Conservation (phyloP, 1,139 yeast genomes). For the Scheffersomyces illinoinensis region DNA sequence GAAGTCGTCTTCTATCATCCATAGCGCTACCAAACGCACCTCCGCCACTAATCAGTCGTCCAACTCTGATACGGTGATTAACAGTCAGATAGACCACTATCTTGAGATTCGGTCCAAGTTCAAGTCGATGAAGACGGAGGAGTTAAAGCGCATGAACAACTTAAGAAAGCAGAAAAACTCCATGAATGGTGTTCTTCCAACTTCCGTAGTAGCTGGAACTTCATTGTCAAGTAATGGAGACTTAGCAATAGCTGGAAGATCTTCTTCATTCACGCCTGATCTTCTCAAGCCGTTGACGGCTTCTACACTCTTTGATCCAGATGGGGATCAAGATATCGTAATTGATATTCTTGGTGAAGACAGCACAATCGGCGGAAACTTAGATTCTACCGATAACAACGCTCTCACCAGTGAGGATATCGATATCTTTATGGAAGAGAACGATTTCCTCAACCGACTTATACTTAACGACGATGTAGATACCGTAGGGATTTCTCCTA, state of each 20-base stretch:
- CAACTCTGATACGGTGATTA: constrained; percentile 20
- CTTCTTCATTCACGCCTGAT: constrained; percentile 18
- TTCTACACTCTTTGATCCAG: constrained; percentile 17
- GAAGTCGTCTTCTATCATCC: constrained; percentile 41
- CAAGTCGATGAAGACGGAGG: constrained; percentile 19
- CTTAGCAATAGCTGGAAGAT: not conserved
- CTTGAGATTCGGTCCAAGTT: constrained; percentile 30
- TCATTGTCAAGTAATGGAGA: not conserved
- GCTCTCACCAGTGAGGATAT: constrained; percentile 4
- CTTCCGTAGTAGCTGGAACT: not conserved
- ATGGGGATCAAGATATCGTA: constrained; percentile 10
- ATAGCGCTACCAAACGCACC: constrained; percentile 39
- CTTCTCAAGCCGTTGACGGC: constrained; percentile 24
- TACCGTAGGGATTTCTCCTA: not conserved
- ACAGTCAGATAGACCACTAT: constrained; percentile 38
- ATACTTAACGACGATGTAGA: not conserved
- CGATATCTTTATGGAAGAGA: constrained; percentile 17
- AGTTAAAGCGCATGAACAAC: constrained; percentile 13
- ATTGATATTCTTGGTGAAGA: constrained; percentile 1
- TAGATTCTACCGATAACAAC: not conserved
- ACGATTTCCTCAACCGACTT: constrained; percentile 8
- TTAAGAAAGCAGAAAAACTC: constrained; percentile 7
- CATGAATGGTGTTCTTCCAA: not conserved
- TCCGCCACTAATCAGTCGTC: constrained; percentile 3
- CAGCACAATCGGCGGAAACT: not conserved